Conservation (phyloP, 179 eudicot species). For the Spergularia azorica region DNA sequence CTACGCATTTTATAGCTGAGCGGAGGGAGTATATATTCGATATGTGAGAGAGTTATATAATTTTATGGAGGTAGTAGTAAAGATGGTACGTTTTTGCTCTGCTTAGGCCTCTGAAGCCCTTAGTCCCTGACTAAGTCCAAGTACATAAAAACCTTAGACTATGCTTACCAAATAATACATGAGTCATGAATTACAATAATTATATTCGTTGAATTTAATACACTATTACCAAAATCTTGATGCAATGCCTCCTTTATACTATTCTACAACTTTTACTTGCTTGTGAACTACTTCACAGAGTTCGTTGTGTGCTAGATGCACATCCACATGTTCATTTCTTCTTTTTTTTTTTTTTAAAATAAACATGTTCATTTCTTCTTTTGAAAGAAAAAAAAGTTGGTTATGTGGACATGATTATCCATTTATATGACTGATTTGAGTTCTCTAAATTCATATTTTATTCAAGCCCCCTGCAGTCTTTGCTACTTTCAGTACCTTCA, state of each 20-base stretch:
- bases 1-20: too few species aligned
- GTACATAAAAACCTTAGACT: background rate
- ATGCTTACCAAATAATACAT: background rate
- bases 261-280: background rate
- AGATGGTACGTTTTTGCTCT: background rate
- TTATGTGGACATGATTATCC: conserved; percentile 4
- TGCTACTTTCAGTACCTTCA: background rate
- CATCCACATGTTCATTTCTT: background rate
- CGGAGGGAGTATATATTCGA: too few species aligned
- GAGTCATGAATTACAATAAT: too few species aligned
- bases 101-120: background rate
- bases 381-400: background rate
- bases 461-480: background rate
- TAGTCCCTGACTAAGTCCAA: background rate
- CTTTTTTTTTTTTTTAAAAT: background rate
- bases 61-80: background rate
- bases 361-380: background rate
- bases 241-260: background rate
- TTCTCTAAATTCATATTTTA: background rate
- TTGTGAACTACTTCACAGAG: background rate
- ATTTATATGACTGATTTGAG: background rate
- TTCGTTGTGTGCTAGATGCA: background rate
- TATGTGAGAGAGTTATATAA: too few species aligned
- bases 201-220: too few species aligned
- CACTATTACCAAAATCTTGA: background rate